Evolutionary conservation across 768 basidiomycete species (phyloP).

Genomic region (Tulasnella sp.): DNA sequence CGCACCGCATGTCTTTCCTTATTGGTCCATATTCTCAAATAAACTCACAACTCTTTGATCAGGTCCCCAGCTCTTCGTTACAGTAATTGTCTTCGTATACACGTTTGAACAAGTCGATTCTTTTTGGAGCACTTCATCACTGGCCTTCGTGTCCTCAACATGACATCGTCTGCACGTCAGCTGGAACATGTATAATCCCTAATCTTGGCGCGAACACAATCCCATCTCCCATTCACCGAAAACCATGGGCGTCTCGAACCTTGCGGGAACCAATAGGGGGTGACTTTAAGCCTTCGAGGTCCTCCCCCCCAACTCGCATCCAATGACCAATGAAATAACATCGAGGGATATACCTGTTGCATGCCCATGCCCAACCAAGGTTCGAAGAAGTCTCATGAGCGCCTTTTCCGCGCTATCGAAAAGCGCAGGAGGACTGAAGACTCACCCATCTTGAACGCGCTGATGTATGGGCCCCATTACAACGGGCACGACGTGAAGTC

Average conservation of each 20-base stretch:
- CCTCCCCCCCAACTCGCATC: not conserved
- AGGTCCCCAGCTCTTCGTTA: not conserved
- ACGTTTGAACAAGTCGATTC: not conserved
- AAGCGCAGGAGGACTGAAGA: not conserved
- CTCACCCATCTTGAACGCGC: not conserved
- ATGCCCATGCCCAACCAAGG: not conserved
- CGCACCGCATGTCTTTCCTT: not conserved
- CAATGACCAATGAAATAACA: not conserved
- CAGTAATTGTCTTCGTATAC: not conserved
- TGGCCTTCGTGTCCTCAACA: not conserved
- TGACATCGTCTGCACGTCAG: not conserved
- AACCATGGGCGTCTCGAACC: not conserved
- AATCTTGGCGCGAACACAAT: not conserved
- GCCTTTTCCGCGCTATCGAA: not conserved
- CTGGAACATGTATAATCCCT: not conserved
- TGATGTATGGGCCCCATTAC: not conserved
- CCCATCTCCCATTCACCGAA: not conserved
- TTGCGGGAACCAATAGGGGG: not conserved
- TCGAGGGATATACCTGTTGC: not conserved
- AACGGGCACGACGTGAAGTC: not conserved
- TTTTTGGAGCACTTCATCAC: not conserved
- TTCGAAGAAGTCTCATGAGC: not conserved
- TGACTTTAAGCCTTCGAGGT: not conserved
- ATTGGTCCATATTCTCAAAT: not conserved
- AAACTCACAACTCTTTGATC: not conserved